Conservation (phyloP, 2,329 filamentous ascomycete species). For the Apiospora rasikravindrae region DNA sequence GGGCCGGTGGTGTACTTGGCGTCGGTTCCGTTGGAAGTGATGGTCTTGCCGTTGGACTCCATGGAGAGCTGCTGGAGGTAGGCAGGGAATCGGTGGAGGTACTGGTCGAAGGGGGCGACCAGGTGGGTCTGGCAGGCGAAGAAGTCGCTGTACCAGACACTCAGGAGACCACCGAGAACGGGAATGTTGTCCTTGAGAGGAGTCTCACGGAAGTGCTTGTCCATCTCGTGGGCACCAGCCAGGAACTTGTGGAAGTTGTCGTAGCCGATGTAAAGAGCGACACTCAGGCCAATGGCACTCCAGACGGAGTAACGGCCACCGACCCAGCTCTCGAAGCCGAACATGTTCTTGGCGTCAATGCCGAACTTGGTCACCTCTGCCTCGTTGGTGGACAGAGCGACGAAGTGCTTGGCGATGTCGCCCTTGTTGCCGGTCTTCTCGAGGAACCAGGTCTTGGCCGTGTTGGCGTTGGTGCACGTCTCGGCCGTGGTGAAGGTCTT, state of each 20-base stretch:
- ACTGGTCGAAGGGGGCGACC: conserved; percentile 97
- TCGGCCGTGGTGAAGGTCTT: conserved; percentile 99
- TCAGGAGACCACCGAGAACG: conserved; percentile 86
- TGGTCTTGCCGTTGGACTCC: conserved; percentile 99
- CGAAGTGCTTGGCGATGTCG: conserved; percentile 98
- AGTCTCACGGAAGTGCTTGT: conserved; percentile 94
- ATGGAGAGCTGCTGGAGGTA: conserved; percentile 99
- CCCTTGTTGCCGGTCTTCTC: conserved; percentile 76
- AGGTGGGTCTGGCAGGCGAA: conserved; percentile 98
- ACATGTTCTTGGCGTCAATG: conserved; percentile 99
- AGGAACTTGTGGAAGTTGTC: conserved; percentile 99
- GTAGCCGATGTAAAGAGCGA: conserved; percentile 92
- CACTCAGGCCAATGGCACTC: conserved; percentile 96
- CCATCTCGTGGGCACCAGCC: conserved; percentile 93
- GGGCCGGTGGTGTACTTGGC: conserved; percentile 98
- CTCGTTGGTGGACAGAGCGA: conserved; percentile 96
- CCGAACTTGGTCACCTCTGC: conserved; percentile 96
- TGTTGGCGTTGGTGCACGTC: conserved; percentile 96
- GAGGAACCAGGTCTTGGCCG: conserved; percentile 96
- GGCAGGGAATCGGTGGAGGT: conserved; percentile 97
- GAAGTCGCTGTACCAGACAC: conserved; percentile 99
- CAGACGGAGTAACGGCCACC: conserved; percentile 98
- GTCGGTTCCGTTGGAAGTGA: conserved; percentile 84
- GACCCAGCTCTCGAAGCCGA: conserved; percentile 98
- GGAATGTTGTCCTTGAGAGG: conserved; percentile 96